These are phyloP conservation scores for Mycosarcoma maydis DNA, from an alignment of 1,284 basidiomycete species.

Conservation along the genomic window DNA sequence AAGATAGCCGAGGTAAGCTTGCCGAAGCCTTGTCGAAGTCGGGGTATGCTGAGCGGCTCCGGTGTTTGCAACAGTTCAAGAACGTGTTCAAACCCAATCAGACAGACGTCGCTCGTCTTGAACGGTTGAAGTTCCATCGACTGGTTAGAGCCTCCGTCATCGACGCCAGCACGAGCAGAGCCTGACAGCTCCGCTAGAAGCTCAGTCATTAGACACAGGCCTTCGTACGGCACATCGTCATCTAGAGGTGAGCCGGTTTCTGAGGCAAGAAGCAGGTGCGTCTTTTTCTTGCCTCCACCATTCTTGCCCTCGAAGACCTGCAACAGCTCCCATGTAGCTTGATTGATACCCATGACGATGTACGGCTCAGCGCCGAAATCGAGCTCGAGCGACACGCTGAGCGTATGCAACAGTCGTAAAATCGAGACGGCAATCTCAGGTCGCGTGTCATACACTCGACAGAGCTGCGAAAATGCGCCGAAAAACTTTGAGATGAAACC, in stretches of 20 bases:
- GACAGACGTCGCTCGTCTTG: conserved; percentile 46
- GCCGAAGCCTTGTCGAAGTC: conserved; percentile 34
- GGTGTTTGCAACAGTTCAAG: conserved; percentile 17
- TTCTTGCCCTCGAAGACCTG: conserved; percentile 28
- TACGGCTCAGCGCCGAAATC: conserved; percentile 42
- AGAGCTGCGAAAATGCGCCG: conserved; percentile 39
- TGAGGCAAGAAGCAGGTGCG: conserved; percentile 23
- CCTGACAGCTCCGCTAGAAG: conserved; percentile 38
- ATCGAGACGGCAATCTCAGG: conserved; percentile 41
- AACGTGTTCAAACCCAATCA: conserved; percentile 47
- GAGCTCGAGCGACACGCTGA: conserved; percentile 36
- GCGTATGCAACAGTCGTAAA: conserved; percentile 37
- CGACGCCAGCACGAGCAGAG: conserved; percentile 28
- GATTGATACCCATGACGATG: conserved; percentile 36
- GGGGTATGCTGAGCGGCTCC: conserved; percentile 41
- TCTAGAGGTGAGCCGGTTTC: conserved; percentile 42
- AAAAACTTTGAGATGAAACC: conserved; percentile 52
- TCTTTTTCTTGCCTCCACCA: conserved; percentile 26
- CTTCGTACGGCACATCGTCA: conserved; percentile 55
- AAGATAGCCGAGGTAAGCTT: conserved; percentile 28
- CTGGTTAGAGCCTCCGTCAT: conserved; percentile 29
- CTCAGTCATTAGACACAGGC: conserved; percentile 44
- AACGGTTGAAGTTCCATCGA: conserved; percentile 10
- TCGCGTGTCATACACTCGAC: conserved; percentile 38
- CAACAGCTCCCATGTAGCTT: conserved; percentile 34